Conservation (phyloP, 2,329 filamentous ascomycete species). For the Botrytis cinerea region DNA sequence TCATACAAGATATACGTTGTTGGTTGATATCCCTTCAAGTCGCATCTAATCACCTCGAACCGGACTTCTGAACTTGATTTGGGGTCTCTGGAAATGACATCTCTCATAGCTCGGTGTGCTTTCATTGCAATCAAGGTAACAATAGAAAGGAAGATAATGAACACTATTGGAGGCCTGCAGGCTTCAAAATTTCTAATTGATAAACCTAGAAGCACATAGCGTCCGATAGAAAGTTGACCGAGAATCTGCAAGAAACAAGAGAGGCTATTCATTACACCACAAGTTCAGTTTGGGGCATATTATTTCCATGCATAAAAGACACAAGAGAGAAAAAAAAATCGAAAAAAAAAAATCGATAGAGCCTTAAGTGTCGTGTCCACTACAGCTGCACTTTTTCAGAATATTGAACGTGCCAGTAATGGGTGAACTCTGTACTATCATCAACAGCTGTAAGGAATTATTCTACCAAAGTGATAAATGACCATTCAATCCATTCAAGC, state of each 20-base stretch:
- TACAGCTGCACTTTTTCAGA: not conserved
- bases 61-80: not conserved
- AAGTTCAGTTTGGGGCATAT: not conserved
- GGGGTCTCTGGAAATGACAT: not conserved
- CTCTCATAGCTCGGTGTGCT: not conserved
- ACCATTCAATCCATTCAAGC: conserved; percentile 12
- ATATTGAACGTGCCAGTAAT: not conserved
- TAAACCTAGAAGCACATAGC: not conserved
- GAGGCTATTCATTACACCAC: not conserved
- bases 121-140: not conserved
- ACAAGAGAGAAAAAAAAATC: not conserved
- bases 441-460: conserved; percentile 13
- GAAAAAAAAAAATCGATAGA: not conserved
- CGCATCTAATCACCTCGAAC: not conserved
- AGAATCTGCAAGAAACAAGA: not conserved
- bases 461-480: conserved; percentile 14
- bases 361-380: not conserved
- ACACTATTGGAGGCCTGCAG: not conserved
- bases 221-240: not conserved
- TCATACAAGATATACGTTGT: not conserved
- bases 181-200: not conserved
- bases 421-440: conserved; percentile 2
- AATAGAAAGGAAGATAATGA: not conserved
- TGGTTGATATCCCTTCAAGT: not conserved
- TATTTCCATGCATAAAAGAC: not conserved